Conservation (phyloP, 257 asterid genomes). For the Eustoma russellianum region DNA sequence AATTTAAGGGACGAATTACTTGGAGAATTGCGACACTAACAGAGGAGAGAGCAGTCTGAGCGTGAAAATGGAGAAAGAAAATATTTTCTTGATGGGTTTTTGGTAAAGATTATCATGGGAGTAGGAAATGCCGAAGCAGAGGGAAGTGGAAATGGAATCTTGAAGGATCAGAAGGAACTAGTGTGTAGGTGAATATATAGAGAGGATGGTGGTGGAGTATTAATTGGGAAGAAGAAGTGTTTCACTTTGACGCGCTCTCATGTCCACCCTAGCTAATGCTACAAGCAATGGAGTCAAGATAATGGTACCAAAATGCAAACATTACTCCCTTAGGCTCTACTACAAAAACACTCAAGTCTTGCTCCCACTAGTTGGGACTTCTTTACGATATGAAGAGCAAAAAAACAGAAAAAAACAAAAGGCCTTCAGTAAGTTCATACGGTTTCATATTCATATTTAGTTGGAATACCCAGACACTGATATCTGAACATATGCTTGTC, state of each 20-base stretch:
- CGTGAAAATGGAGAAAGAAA: constrained; percentile 19
- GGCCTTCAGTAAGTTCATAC: no score
- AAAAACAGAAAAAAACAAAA: no score
- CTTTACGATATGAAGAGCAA: no score
- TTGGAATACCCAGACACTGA: no score
- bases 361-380: no score
- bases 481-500: no score
- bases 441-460: no score
- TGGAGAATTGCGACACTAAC: constrained; percentile 16
- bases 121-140: no score
- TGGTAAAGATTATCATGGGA: constrained; percentile 2
- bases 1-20: constrained; percentile 30
- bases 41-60: constrained; percentile 15
- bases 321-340: constrained; percentile 7
- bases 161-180: background rate
- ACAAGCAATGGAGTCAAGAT: constrained; percentile 8
- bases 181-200: no score
- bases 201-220: no score
- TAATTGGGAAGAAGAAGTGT: no score
- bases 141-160: background rate
- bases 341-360: no score
- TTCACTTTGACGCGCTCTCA: constrained; percentile 12
- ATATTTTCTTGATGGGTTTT: constrained; percentile 26
- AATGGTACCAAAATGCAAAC: constrained; percentile 28
- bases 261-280: constrained; percentile 11